Percentiles rank a stretch among this genome's conserved stretches.
These are phyloP conservation scores for Dothideomycetes sp. DNA, from an alignment of 2,329 filamentous ascomycete species.

Conservation along the genomic window DNA sequence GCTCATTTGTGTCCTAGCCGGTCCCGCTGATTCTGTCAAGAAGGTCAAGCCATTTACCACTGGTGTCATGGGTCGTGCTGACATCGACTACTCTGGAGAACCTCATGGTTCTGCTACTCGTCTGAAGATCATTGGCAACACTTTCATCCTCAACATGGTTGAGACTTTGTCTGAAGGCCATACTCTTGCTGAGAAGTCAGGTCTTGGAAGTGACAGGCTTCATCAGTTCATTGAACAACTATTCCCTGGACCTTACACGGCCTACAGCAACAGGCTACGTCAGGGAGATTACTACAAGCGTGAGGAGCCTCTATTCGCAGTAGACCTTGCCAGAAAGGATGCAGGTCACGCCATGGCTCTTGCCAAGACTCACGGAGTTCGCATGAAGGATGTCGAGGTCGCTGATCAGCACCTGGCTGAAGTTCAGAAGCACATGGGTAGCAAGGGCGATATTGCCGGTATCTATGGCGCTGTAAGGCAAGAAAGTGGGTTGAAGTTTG, in stretches of 20 bases:
- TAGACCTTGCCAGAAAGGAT: slow-evolving; percentile 78
- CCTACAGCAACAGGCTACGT: slow-evolving; percentile 66
- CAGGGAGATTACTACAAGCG: slow-evolving; percentile 67
- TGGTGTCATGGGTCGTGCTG: slow-evolving; percentile 59
- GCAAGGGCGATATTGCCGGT: slow-evolving; percentile 67
- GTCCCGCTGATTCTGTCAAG: slow-evolving; percentile 50
- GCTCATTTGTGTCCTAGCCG: slow-evolving; percentile 65
- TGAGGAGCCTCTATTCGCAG: slow-evolving; percentile 70
- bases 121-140: slow-evolving; percentile 79
- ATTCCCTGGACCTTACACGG: slow-evolving; percentile 66
- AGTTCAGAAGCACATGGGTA: slow-evolving; percentile 61
- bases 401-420: slow-evolving; percentile 59
- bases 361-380: slow-evolving; percentile 53
- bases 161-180: slow-evolving; percentile 71
- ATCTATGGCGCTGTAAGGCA: slow-evolving; percentile 74
- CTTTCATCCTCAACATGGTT: slow-evolving; percentile 75
- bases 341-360: slow-evolving; percentile 62
- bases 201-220: slow-evolving; percentile 60
- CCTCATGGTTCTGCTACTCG: slow-evolving; percentile 59
- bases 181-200: slow-evolving; percentile 69
- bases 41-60: slow-evolving; percentile 61
- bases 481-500: slow-evolving; percentile 65
- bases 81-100: slow-evolving; percentile 62
- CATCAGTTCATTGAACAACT: slow-evolving; percentile 63
- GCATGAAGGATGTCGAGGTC: slow-evolving; percentile 56